Evolutionary conservation across 371 early-diverging fungal genomes (phyloP).

Genomic region (Mucor indicus): DNA sequence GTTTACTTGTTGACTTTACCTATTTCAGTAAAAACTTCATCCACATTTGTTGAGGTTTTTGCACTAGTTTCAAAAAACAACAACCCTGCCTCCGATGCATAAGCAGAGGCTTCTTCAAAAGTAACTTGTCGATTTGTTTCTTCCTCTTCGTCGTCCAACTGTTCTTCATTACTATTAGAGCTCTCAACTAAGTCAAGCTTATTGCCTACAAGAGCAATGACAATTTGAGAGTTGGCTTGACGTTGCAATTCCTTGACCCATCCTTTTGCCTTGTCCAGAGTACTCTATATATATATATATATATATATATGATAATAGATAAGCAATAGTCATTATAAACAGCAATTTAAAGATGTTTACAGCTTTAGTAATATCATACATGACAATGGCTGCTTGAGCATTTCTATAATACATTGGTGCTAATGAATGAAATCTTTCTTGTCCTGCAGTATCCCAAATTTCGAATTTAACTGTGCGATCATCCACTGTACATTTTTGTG

Average conservation of each 20-base stretch:
- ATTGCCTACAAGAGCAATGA: constrained; percentile 97
- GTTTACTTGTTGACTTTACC: constrained; percentile 12
- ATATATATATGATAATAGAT: not conserved
- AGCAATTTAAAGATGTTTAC: constrained; percentile 35
- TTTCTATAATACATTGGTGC: constrained; percentile 99
- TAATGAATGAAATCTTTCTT: constrained; percentile 88
- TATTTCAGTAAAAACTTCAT: constrained; percentile 68
- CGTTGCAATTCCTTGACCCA: constrained; percentile 98
- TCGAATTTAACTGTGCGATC: constrained; percentile 77
- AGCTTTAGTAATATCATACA: constrained; percentile 93
- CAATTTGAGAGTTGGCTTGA: constrained; percentile 93
- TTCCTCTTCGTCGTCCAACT: constrained; percentile 45
- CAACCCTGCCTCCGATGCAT: constrained; percentile 74
- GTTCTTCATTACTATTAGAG: constrained; percentile 5
- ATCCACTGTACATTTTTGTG: constrained; percentile 66
- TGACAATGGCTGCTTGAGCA: constrained; percentile 94
- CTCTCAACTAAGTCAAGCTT: constrained; percentile 80
- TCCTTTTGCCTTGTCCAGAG: constrained; percentile 95
- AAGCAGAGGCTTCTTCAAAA: constrained; percentile 74
- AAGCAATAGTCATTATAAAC: not conserved
- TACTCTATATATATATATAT: constrained; percentile 41
- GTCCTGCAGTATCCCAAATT: constrained; percentile 96
- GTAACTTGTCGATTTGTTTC: constrained; percentile 49
- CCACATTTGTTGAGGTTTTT: constrained; percentile 75
- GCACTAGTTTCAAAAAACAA: constrained; percentile 90